These are phyloP conservation scores for Cynara cardunculus DNA, from an alignment of 129 eudicot genomes.

Conservation along the genomic window DNA sequence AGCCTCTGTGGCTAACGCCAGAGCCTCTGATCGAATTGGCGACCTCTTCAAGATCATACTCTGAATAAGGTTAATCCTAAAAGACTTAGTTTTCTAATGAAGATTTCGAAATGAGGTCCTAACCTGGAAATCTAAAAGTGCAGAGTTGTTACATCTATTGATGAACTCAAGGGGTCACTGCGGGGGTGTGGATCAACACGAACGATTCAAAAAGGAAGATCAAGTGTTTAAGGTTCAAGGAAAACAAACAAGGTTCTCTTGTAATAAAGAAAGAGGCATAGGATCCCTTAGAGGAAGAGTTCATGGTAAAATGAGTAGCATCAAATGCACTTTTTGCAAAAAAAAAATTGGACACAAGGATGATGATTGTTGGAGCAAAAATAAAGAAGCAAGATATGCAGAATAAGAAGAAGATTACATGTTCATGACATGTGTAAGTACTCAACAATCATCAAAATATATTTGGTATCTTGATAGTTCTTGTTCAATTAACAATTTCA, in stretches of 20 bases:
- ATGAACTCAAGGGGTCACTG: conserved; percentile 3
- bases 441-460: too few species aligned
- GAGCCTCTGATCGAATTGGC: too few species aligned
- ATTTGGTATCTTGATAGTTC: background rate
- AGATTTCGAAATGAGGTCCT: too few species aligned
- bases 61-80: too few species aligned
- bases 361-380: background rate
- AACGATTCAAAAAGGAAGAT: background rate
- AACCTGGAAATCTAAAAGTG: too few species aligned
- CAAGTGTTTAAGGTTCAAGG: background rate
- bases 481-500: background rate
- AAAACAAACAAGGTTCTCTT: background rate
- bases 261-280: background rate
- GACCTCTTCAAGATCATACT: too few species aligned
- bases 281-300: background rate
- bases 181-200: background rate
- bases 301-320: background rate
- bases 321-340: background rate
- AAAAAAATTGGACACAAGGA: background rate
- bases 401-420: conserved; percentile 2
- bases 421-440: background rate
- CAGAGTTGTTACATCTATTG: too few species aligned
- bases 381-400: background rate
- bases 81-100: too few species aligned
- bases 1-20: too few species aligned